phyloP scores from a whole-genome alignment of 345 rosid genomes.

The Citrus cavaleriei region DNA sequence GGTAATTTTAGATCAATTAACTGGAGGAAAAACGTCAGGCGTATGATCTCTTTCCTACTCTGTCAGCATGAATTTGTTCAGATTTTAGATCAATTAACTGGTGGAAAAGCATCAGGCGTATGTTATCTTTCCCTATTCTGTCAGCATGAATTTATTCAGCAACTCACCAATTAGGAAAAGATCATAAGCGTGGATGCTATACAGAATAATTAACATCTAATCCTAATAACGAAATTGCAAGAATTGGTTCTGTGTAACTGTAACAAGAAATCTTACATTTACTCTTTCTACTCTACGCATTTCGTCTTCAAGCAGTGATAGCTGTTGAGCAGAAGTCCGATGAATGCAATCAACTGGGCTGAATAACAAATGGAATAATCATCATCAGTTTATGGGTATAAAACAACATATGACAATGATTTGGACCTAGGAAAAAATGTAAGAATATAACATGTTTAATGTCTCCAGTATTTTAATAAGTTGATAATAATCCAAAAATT shows the following conservation, averaged over 20 bases:
- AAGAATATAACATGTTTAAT: background rate
- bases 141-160: background rate
- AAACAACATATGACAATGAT: background rate
- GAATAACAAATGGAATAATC: constrained; percentile 17
- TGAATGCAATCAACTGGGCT: constrained; percentile 99
- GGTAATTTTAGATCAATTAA: background rate
- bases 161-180: background rate
- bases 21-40: background rate
- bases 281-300: constrained; percentile 96
- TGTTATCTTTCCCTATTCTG: background rate
- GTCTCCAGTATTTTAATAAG: background rate
- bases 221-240: background rate
- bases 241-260: background rate
- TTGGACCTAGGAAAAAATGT: background rate
- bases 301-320: constrained; percentile 94
- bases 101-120: too few species aligned
- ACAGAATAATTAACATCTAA: background rate
- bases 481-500: background rate
- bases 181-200: background rate
- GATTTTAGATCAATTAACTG: too few species aligned
- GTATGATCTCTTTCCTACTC: background rate
- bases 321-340: constrained; percentile 87
- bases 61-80: background rate
- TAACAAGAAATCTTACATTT: constrained; percentile 49
- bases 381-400: background rate